phyloP scores from a whole-genome alignment of 768 basidiomycete species.

The Lactifluus pinguis region DNA sequence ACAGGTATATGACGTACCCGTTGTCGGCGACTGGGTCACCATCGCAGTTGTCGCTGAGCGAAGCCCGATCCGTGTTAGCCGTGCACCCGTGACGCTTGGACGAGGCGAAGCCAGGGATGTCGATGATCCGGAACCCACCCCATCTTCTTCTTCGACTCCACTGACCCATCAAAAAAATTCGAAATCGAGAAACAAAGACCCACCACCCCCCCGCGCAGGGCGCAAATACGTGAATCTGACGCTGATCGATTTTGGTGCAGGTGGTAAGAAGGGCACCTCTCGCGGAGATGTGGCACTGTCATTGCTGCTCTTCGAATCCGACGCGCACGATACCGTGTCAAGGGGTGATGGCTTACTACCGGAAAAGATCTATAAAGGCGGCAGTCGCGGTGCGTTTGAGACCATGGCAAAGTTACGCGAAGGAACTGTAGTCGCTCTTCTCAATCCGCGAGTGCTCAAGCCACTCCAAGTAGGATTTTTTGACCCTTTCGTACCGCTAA shows the following conservation, averaged over 20 bases:
- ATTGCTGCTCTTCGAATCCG: conserved; percentile 83
- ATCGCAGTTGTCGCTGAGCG: conserved; percentile 94
- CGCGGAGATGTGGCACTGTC: conserved; percentile 80
- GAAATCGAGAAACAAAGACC: conserved; percentile 18
- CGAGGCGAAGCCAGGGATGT: conserved; percentile 35
- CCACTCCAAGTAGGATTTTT: conserved; percentile 60
- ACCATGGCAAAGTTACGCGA: conserved; percentile 74
- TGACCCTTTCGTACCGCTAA: background rate
- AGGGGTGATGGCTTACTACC: conserved; percentile 42
- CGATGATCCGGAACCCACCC: conserved; percentile 16
- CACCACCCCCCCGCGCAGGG: conserved; percentile 41
- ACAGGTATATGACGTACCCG: conserved; percentile 83
- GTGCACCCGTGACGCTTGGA: conserved; percentile 48
- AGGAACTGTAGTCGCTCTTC: conserved; percentile 82
- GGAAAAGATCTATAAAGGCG: conserved; percentile 71
- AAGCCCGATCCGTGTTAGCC: conserved; percentile 64
- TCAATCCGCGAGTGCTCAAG: conserved; percentile 82
- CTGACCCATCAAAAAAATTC: background rate
- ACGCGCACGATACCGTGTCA: conserved; percentile 50
- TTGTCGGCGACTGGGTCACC: conserved; percentile 90
- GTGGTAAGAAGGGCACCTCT: conserved; percentile 47
- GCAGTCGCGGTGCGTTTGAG: conserved; percentile 90
- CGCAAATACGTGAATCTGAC: conserved; percentile 84
- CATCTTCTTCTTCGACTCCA: background rate
- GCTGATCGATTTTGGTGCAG: conserved; percentile 70